Evolutionary conservation across 257 asterid species (phyloP), one percentile per base, ranked within the genome.

Genomic region (Cinchona pubescens): DNA sequence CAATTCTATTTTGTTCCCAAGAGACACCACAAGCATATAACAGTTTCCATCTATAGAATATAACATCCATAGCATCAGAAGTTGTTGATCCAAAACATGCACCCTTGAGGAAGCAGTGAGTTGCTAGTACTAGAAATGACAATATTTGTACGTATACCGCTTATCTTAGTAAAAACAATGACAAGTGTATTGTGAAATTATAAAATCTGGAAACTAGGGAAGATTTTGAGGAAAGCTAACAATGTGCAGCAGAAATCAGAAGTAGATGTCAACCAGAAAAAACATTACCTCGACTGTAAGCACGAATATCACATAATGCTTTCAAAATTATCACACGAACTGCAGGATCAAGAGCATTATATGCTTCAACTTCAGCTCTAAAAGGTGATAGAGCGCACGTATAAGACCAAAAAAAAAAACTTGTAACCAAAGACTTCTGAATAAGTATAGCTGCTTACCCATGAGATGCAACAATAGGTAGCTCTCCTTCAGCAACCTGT

Each of bases 271-370:
- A 67, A 62, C 81, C 30, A 37, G 29, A 65, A 83, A 66, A 27
- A 69, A 45, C 45, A 25, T 79, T 87, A 95, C 99, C 99, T 92
- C 98, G 58, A 95, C n/a, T n/a, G n/a, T n/a, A n/a, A n/a, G n/a
- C 98, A 70, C 99, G 99, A 79, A 95, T 95, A 84, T 95, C 99
- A 77, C 99, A 95, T 69, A 92, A 72, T 49, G 99, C 99, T 89
- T 95, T 95, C 85, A 95, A 78, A 82, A 92, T 95, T 83, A 91
- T 86, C 86, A 92, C 97, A 30, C 99, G 90, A 67, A 95, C 92
- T 32, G 88, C 94, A 48, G 98, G 98, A 81, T 92, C 96, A 62
- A 95, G 92, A 46, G 90, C 80, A 74, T 78, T 84, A 79, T 95
- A 92, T 46, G 88, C 88, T 71, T 91, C 98, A 83, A 95, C 69